Percentiles rank a stretch among this genome's conserved stretches.
phyloP scores from a whole-genome alignment of 2,329 filamentous ascomycete genomes.

The Apiospora aurea region DNA sequence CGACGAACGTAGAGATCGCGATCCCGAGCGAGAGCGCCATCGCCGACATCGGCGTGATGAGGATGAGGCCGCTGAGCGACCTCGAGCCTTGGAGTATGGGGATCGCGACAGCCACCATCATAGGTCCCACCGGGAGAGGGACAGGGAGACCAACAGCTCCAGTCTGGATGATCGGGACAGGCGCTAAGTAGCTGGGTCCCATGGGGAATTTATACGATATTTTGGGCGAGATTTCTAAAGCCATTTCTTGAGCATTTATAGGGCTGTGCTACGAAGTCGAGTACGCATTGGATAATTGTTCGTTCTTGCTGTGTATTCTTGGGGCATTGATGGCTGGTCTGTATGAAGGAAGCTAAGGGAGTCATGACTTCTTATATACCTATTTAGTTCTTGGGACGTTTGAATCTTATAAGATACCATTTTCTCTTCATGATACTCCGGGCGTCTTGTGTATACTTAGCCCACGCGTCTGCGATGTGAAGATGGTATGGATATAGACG shows the following conservation, averaged over 20 bases:
- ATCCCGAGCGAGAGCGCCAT: conserved; percentile 35
- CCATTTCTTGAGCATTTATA: neutral
- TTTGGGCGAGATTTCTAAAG: neutral
- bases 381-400: conserved; percentile 9
- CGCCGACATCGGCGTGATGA: conserved; percentile 27
- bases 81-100: conserved; percentile 24
- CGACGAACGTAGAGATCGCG: conserved; percentile 38
- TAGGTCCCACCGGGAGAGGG: conserved; percentile 10
- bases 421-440: neutral
- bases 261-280: neutral
- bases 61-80: conserved; percentile 5
- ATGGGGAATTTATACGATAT: neutral
- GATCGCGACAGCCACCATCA: neutral
- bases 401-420: conserved; percentile 16
- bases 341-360: neutral
- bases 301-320: neutral
- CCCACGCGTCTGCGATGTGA: neutral
- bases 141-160: conserved; percentile 10
- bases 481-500: neutral
- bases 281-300: neutral
- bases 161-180: conserved; percentile 13
- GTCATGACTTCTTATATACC: neutral
- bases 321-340: neutral
- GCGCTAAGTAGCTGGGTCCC: neutral
- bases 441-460: no score